A percentile compares a stretch with the other conserved stretches of the same genome.
phyloP scores from a whole-genome alignment of 2,329 filamentous ascomycete species.

The Diaporthe sp. region DNA sequence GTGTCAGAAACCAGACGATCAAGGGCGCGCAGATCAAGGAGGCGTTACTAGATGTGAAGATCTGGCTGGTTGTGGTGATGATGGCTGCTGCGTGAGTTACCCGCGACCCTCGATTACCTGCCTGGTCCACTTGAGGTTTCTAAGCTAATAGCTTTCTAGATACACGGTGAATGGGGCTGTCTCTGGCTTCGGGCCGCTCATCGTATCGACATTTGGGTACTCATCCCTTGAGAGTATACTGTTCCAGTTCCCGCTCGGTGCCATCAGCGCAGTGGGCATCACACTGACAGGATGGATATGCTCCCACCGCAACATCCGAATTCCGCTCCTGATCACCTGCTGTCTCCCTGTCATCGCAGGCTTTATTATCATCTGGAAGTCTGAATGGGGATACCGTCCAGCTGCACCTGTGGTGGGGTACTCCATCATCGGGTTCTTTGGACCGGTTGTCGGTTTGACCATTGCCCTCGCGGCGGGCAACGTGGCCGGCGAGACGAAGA shows the following conservation, averaged over 20 bases:
- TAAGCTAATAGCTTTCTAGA: no score
- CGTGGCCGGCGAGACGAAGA: constrained; percentile 83
- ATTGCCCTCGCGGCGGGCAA: constrained; percentile 75
- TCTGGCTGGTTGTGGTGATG: constrained; percentile 56
- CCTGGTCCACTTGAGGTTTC: no score
- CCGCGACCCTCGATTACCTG: no score
- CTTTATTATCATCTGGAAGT: constrained; percentile 82
- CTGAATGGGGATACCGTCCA: constrained; percentile 73
- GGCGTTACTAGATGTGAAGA: constrained; percentile 16
- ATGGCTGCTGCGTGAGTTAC: constrained; percentile 72
- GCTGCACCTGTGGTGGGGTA: constrained; percentile 79
- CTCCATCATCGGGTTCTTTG: constrained; percentile 74
- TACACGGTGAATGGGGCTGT: constrained; percentile 82
- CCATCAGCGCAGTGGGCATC: constrained; percentile 76
- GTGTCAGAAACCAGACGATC: constrained; percentile 7
- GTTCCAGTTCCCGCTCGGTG: constrained; percentile 82
- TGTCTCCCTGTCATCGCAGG: constrained; percentile 83
- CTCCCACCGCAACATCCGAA: constrained; percentile 73
- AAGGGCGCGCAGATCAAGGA: not conserved
- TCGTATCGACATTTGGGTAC: constrained; percentile 80
- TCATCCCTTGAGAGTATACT: constrained; percentile 75
- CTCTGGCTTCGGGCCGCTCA: constrained; percentile 78
- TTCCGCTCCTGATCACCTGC: constrained; percentile 74
- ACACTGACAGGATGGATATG: constrained; percentile 76
- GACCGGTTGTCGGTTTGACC: constrained; percentile 70